These are phyloP conservation scores for Colletotrichum somersetense DNA, from an alignment of 2,329 filamentous ascomycete species.

Conservation along the genomic window DNA sequence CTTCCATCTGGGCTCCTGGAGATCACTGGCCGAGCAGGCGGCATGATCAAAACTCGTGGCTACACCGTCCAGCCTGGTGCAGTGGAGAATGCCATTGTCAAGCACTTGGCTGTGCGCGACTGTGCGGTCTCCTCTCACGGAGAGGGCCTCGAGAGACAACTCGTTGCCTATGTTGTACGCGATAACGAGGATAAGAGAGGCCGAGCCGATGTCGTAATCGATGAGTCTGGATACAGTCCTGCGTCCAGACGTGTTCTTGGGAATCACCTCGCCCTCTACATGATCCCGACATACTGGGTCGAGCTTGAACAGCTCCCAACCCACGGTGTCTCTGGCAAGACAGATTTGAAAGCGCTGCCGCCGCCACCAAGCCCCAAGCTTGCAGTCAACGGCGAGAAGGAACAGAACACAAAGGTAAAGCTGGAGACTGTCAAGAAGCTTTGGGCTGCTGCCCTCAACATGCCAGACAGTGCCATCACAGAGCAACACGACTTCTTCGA, in stretches of 20 bases:
- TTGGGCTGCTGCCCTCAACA: constrained; percentile 78
- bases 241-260: constrained; percentile 74
- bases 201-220: constrained; percentile 73
- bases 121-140: constrained; percentile 81
- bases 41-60: constrained; percentile 85
- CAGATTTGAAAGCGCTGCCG: constrained; percentile 79
- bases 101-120: constrained; percentile 76
- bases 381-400: constrained; percentile 55
- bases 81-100: constrained; percentile 79
- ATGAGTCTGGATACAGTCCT: constrained; percentile 79
- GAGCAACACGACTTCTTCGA: constrained; percentile 85
- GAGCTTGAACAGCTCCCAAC: constrained; percentile 78
- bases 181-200: constrained; percentile 71
- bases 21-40: constrained; percentile 80
- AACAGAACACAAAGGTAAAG: constrained; percentile 72
- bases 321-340: constrained; percentile 83
- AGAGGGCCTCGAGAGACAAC: constrained; percentile 79
- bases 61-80: constrained; percentile 84
- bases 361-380: constrained; percentile 68
- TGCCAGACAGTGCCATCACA: constrained; percentile 73
- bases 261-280: constrained; percentile 80
- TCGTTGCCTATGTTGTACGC: constrained; percentile 81
- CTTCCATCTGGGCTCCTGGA: constrained; percentile 77
- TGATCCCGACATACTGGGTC: constrained; percentile 85
- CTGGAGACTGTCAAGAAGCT: constrained; percentile 76